Evolutionary conservation across 2,329 filamentous ascomycete species (phyloP).

Genomic region (Pestalotiopsis sp.): DNA sequence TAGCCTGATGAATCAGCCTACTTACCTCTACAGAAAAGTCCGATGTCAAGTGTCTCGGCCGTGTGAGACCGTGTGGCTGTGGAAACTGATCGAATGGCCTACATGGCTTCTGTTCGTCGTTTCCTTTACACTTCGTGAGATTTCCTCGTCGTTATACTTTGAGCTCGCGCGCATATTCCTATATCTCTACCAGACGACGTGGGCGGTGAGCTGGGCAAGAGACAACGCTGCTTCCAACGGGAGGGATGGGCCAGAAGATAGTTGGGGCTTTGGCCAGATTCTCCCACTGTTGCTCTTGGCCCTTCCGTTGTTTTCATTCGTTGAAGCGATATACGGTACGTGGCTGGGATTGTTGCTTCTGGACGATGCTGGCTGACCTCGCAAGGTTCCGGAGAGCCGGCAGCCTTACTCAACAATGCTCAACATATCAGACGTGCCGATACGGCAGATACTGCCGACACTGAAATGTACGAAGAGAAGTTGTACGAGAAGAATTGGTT

Average conservation of each 20-base stretch:
- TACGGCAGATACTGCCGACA: not conserved
- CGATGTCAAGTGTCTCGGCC: not conserved
- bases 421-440: not conserved
- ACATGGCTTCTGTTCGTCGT: not conserved
- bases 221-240: not conserved
- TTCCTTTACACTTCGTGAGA: not conserved
- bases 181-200: not conserved
- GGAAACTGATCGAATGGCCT: not conserved
- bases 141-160: not conserved
- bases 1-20: not conserved
- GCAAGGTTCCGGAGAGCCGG: not conserved
- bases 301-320: slow-evolving; percentile 11
- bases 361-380: not conserved
- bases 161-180: not conserved
- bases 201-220: not conserved
- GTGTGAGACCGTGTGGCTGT: slow-evolving; percentile 1
- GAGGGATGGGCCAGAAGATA: not conserved
- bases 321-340: slow-evolving; percentile 1
- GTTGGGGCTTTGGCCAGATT: slow-evolving; percentile 15
- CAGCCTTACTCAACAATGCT: not conserved
- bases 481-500: not conserved
- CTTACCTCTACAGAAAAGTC: not conserved
- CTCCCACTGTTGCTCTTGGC: slow-evolving; percentile 15
- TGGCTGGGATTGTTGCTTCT: not conserved
- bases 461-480: not conserved